A percentile compares a stretch with the other conserved stretches of the same genome.
Evolutionary conservation across 306 rosid genomes (phyloP).

Genomic region (Abrus precatorius): DNA sequence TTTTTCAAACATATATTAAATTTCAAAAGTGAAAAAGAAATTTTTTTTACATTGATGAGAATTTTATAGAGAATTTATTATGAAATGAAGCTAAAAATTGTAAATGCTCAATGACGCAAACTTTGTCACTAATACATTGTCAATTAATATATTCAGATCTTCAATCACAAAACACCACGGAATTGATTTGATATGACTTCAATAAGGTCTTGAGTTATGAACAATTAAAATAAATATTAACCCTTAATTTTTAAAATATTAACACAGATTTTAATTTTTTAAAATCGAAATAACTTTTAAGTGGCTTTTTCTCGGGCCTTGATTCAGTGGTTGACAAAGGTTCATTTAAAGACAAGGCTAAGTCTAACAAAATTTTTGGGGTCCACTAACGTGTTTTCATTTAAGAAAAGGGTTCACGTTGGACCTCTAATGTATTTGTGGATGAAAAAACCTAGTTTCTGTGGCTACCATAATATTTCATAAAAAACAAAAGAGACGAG

Average conservation of each 20-base stretch:
- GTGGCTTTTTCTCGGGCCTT: background rate
- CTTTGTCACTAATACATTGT: background rate
- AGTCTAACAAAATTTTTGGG: background rate
- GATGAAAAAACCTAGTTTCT: background rate
- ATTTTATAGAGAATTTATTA: too few species aligned
- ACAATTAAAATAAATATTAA: background rate
- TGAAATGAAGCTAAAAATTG: background rate
- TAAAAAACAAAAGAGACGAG: background rate
- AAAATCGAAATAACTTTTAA: background rate
- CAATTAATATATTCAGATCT: background rate
- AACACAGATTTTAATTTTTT: too few species aligned
- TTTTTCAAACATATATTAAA: too few species aligned
- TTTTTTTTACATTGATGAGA: too few species aligned
- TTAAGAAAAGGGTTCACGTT: background rate
- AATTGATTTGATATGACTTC: background rate
- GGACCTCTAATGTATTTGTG: background rate
- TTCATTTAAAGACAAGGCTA: background rate
- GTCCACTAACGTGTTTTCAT: background rate
- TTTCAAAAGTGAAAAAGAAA: too few species aligned
- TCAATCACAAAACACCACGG: background rate
- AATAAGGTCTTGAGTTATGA: background rate
- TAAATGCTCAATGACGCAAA: background rate
- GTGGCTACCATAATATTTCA: conserved; percentile 2
- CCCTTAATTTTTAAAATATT: too few species aligned
- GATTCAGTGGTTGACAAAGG: background rate